Conservation (phyloP, 768 basidiomycete genomes). For the Heimioporus sp. region DNA sequence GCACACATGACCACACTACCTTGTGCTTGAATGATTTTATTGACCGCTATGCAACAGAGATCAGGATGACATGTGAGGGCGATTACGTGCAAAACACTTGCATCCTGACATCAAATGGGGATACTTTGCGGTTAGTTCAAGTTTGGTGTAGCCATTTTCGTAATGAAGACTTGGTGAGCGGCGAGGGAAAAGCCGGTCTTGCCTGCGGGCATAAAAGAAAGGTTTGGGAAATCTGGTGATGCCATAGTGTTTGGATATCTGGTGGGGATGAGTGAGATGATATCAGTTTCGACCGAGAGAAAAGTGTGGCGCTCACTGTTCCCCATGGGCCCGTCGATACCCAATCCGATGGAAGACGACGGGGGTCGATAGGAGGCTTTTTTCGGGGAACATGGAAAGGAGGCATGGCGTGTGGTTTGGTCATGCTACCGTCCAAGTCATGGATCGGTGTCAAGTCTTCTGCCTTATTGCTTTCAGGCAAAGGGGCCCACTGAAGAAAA, state of each 20-base stretch:
- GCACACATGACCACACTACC: constrained; percentile 44
- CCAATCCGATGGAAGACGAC: constrained; percentile 19
- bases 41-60: constrained; percentile 41
- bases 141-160: constrained; percentile 24
- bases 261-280: background rate
- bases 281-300: background rate
- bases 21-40: constrained; percentile 47
- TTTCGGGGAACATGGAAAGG: constrained; percentile 13
- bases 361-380: constrained; percentile 18
- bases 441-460: constrained; percentile 27
- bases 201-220: constrained; percentile 20
- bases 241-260: constrained; percentile 15
- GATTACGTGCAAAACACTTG: constrained; percentile 12
- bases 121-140: constrained; percentile 30
- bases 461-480: constrained; percentile 29
- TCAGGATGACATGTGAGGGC: constrained; percentile 1
- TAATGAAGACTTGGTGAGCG: constrained; percentile 24
- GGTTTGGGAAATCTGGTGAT: constrained; percentile 21
- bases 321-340: constrained; percentile 17
- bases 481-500: constrained; percentile 23
- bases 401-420: background rate
- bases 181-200: constrained; percentile 15
- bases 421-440: background rate
- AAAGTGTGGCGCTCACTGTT: constrained; percentile 11
- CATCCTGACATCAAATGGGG: constrained; percentile 46